A percentile compares a stretch with the other conserved stretches of the same genome.
Conservation (phyloP, 192 early-diverging fungal genomes). For the Blastocladiella britannica region DNA sequence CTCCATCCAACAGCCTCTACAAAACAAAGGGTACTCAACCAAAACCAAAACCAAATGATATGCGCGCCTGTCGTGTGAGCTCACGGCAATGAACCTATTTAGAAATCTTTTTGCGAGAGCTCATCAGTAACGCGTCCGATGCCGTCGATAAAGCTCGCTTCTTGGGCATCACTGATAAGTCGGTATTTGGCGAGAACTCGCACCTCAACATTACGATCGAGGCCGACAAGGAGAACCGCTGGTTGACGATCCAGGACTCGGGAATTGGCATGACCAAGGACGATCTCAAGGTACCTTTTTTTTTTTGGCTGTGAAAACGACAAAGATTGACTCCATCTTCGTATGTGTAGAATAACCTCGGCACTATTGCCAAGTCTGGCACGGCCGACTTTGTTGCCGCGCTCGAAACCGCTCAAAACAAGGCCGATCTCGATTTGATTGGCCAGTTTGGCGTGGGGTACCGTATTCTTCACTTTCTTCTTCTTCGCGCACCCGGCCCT, state of each 20-base stretch:
- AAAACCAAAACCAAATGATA: background rate
- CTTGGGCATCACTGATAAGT: constrained; percentile 44
- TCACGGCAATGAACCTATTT: constrained; percentile 10
- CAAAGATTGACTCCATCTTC: background rate
- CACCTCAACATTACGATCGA: constrained; percentile 68
- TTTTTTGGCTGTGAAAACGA: background rate
- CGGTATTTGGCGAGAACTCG: constrained; percentile 30
- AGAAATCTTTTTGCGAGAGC: constrained; percentile 92
- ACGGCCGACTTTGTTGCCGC: constrained; percentile 71
- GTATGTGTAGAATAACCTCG: constrained; percentile 44
- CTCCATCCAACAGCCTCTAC: too few relatives aligned
- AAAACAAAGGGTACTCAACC: constrained; percentile 37
- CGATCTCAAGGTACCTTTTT: constrained; percentile 37
- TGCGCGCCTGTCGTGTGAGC: background rate
- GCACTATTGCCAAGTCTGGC: constrained; percentile 96
- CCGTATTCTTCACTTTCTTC: too few relatives aligned
- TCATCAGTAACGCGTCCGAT: constrained; percentile 90
- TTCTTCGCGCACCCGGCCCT: too few relatives aligned
- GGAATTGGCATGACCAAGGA: constrained; percentile 90
- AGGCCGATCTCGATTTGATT: constrained; percentile 54
- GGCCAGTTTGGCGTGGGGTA: constrained; percentile 99
- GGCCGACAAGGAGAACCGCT: constrained; percentile 46
- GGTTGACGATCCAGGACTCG: constrained; percentile 70
- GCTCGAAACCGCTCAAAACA: constrained; percentile 42
- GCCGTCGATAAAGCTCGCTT: constrained; percentile 89